Evolutionary conservation across 1,284 basidiomycete genomes (phyloP), one percentile per base, ranked within the genome.

Genomic region (Mycena citricolor): DNA sequence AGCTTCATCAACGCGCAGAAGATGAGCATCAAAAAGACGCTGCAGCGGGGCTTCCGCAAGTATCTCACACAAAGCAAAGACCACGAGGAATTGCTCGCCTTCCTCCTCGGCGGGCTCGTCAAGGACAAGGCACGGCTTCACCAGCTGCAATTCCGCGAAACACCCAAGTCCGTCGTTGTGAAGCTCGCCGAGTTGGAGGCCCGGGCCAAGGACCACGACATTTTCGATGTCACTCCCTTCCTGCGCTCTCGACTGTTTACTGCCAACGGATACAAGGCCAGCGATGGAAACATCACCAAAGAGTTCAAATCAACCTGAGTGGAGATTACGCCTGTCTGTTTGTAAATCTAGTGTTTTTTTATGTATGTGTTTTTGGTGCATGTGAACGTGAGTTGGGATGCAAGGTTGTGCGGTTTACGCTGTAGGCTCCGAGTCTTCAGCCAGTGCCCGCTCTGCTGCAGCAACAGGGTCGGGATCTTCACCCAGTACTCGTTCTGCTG

Each of bases 1-100:
- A 94, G 90, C 67, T 99, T 99, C 64, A 90, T 99, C 45, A 93
- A 70, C 56, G 90, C 95, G 14, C 97, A 99, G 64, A 99, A 99
- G 74, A 90, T 94, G 78, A 93, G 89, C 50, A 94, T 99, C 70
- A 98, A 98, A 77, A 95, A 92, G 73, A 94, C 94, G 13, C 74
- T 99, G 32, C 92, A 99, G 68, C 76, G 97, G 90, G 85, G 90
- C 44, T 95, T 97, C 86, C 81, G 95, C 52, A 98, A 98, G 68
- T 99, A 99, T 64, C 78, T 99, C 32, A 92, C 94, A 37, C 89
- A 94, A 60, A 86, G 93, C 11, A 83, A 85, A 47, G 97, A 99
- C 62, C 86, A 95, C 65, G 94, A 99, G 66, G 97, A 99, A 65
- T 69, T 99, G 44, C 77, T 99, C 24, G 79, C 92, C 2, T 99